phyloP scores from a whole-genome alignment of 1,284 basidiomycete genomes.

The Cerioporus squamosus region DNA sequence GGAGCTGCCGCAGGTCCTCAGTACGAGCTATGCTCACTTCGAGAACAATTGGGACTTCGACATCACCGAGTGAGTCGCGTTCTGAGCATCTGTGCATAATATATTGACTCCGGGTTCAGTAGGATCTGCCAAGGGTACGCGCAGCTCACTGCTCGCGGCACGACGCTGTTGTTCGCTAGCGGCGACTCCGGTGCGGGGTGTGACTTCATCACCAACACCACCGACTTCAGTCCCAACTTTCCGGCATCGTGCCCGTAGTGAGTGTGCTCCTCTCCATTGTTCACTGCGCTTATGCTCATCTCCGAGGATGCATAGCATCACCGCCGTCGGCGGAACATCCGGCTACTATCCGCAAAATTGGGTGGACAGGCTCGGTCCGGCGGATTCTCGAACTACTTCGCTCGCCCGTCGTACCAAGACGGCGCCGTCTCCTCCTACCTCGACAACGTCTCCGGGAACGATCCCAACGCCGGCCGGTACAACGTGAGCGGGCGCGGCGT shows the following conservation, averaged over 20 bases:
- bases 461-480: constrained; percentile 29
- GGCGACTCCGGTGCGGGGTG: constrained; percentile 63
- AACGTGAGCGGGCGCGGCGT: constrained; percentile 32
- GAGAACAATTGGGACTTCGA: constrained; percentile 26
- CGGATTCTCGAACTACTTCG: constrained; percentile 58
- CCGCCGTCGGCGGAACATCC: constrained; percentile 58
- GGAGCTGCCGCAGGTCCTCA: no score
- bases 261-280: constrained; percentile 12
- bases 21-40: no score
- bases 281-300: neutral
- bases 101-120: neutral
- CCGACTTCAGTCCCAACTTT: constrained; percentile 65
- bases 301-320: constrained; percentile 47
- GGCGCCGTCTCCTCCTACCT: constrained; percentile 36
- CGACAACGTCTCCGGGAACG: constrained; percentile 27
- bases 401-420: constrained; percentile 41
- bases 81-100: neutral
- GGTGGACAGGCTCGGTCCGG: constrained; percentile 46
- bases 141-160: constrained; percentile 59
- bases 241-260: constrained; percentile 59
- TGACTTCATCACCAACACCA: constrained; percentile 44
- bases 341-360: constrained; percentile 50
- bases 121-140: constrained; percentile 15
- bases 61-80: constrained; percentile 3
- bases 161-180: constrained; percentile 63